phyloP scores from a whole-genome alignment of 352 stramenopile genomes.

The Phytophthora syringae region DNA sequence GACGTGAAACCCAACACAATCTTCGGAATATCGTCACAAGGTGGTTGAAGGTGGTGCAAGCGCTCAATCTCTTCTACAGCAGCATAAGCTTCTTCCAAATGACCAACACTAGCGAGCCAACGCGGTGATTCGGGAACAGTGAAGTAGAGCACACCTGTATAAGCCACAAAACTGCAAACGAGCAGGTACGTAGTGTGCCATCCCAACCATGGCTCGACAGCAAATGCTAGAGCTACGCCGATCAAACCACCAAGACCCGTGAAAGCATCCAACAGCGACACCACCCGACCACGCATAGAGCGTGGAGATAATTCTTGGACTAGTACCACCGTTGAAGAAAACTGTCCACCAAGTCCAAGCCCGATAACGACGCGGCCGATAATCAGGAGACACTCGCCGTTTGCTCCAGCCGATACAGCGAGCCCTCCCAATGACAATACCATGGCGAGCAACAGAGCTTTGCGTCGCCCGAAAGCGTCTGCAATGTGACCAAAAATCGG shows the following conservation, averaged over 20 bases:
- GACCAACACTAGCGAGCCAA: constrained; percentile 38
- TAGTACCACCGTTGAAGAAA: constrained; percentile 31
- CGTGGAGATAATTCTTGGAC: constrained; percentile 37
- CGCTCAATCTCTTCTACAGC: constrained; percentile 34
- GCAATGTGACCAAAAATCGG: constrained; percentile 36
- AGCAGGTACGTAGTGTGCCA: constrained; percentile 34
- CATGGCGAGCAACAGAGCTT: constrained; percentile 32
- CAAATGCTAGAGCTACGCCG: constrained; percentile 27
- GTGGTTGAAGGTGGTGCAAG: no score
- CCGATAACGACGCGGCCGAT: constrained; percentile 33
- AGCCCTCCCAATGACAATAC: constrained; percentile 28
- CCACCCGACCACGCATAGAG: constrained; percentile 21
- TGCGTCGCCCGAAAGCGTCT: constrained; percentile 26
- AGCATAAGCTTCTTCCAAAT: constrained; percentile 23
- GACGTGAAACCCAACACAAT: not conserved
- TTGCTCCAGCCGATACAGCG: constrained; percentile 24
- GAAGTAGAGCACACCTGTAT: constrained; percentile 16
- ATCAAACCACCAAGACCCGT: constrained; percentile 28
- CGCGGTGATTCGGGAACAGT: constrained; percentile 40
- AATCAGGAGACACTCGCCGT: not conserved
- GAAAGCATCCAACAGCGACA: constrained; percentile 39
- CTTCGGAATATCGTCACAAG: not conserved
- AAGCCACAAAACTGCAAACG: constrained; percentile 21
- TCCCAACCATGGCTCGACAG: constrained; percentile 19
- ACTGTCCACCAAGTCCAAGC: constrained; percentile 39